Conservation (phyloP, 2,329 filamentous ascomycete species). For the Neonectria punicea region DNA sequence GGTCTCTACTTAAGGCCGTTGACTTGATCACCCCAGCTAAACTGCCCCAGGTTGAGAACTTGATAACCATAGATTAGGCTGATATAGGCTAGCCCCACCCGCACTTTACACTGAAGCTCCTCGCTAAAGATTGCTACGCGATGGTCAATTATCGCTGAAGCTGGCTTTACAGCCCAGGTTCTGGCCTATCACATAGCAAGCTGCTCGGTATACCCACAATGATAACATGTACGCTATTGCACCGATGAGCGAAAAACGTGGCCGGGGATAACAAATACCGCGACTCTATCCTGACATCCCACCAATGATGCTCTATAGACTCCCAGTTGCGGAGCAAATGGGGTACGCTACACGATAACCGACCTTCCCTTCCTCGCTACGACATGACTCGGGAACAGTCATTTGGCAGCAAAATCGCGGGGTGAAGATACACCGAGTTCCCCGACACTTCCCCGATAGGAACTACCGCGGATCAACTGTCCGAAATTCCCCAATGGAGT, state of each 20-base stretch:
- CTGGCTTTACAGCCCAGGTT: neutral
- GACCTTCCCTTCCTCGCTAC: neutral
- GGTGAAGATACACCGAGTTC: too few species aligned
- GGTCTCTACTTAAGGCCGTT: neutral
- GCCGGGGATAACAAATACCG: neutral
- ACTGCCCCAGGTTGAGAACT: neutral
- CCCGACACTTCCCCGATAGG: neutral
- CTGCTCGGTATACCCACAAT: neutral
- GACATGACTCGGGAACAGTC: neutral
- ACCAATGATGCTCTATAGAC: neutral
- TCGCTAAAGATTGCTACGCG: neutral
- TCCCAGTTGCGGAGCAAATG: neutral
- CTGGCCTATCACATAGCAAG: too few species aligned
- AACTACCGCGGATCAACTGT: neutral
- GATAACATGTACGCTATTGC: too few species aligned
- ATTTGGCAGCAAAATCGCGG: neutral
- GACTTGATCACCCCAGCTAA: neutral
- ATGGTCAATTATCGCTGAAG: neutral
- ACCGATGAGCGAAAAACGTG: neutral
- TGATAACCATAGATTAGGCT: neutral
- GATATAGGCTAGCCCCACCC: neutral
- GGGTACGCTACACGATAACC: neutral
- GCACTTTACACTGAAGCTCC: neutral
- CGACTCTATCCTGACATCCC: neutral
- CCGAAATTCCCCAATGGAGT: neutral